Evolutionary conservation across 1,284 basidiomycete species (phyloP), one percentile per base, ranked within the genome.

Genomic region (Cryptococcus sp.): DNA sequence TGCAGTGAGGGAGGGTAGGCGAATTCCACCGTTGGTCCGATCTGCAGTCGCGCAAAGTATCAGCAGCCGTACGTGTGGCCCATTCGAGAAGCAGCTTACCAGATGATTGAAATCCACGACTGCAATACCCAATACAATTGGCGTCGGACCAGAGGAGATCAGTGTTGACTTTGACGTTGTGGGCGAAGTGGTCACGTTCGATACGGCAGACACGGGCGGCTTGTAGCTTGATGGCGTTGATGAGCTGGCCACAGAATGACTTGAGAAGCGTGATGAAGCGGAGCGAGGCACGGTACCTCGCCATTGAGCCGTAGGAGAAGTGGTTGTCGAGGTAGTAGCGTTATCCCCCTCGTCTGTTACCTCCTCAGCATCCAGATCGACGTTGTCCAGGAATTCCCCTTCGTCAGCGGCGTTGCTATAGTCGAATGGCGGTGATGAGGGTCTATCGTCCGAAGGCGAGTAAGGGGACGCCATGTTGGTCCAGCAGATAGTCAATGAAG

Each of bases 61-160:
- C 52, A 41, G 50, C 44, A 44, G 39, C 47, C 31, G 10, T 35
- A 8, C 31, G 8, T 35, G 4, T 38, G 23, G 10, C 42, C 72
- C 45, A 31, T 20, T 3, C n/a, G 52, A 3, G 51, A 22, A 11
- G 23, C n/a, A n/a, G 59, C 84, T 70, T 71, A 91, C 91, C 70
- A 93, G 76, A 77, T 94, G 91, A 74, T 94, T 92, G 73, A 94
- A 94, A 72, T 94, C 91, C 31, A 94, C 88, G 20, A 94, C 80
- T 2, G 90, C 91, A 53, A 93, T 87, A 5, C 91, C 91, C 8
- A 92, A 81, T 17, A 93, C 73, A 2, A 73, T 25, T 20, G 61
- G 61, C 8, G 48, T 57, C 17, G 55, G 47, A 5, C 61, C 57
- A 10, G 31, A 35, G 31, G 31, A 8, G 31, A 35, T 35, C 31